A percentile compares a stretch with the other conserved stretches of the same genome.
Evolutionary conservation across 495 filamentous ascomycete species (phyloP).

Genomic region (Penicillium desertorum): DNA sequence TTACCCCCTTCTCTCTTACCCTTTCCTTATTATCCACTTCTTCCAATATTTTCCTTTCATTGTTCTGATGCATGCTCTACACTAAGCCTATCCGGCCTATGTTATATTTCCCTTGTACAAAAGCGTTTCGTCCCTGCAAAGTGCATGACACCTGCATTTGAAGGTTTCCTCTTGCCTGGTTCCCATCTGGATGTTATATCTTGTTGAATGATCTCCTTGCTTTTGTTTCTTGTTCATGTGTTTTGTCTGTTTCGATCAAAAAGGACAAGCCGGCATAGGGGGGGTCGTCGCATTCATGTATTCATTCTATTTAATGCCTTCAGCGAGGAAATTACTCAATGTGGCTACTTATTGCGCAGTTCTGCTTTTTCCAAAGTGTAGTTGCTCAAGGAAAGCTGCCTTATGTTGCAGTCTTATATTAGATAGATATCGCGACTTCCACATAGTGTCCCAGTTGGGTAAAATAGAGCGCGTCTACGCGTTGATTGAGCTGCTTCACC

Average conservation of each 20-base stretch:
- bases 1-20: constrained; percentile 8
- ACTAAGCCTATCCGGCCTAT: constrained; percentile 18
- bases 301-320: constrained; percentile 31
- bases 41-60: constrained; percentile 8
- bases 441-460: constrained; percentile 15
- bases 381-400: background rate
- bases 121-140: constrained; percentile 31
- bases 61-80: constrained; percentile 24
- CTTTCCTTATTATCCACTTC: constrained; percentile 17
- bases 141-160: constrained; percentile 21
- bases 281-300: constrained; percentile 32
- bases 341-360: constrained; percentile 14
- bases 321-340: constrained; percentile 29
- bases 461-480: constrained; percentile 32
- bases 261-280: constrained; percentile 17
- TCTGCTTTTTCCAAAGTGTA: background rate
- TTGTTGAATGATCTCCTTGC: constrained; percentile 22
- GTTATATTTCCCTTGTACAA: constrained; percentile 38
- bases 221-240: constrained; percentile 18
- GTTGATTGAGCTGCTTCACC: constrained; percentile 16
- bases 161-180: constrained; percentile 19
- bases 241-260: constrained; percentile 14
- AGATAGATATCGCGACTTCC: background rate
- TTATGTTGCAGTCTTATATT: background rate
- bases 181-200: constrained; percentile 18